Percentiles rank a stretch among this genome's conserved stretches.
Conservation (phyloP, 2,329 filamentous ascomycete species). For the Claviceps quebecensis region DNA sequence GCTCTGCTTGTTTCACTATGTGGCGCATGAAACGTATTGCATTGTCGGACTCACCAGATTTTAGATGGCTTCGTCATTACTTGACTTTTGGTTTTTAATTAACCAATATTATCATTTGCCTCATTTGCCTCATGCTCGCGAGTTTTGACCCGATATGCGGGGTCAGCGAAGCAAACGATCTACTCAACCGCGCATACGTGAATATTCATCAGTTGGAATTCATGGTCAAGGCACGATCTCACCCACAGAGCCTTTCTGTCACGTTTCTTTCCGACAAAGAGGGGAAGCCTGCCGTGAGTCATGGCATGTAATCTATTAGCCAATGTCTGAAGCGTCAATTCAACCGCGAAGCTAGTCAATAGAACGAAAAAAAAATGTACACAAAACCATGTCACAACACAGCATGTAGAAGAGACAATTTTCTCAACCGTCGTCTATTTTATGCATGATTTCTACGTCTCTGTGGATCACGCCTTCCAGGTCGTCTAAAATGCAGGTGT, state of each 20-base stretch:
- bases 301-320: background rate
- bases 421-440: background rate
- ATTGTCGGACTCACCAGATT: too few relatives aligned
- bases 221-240: background rate
- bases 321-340: background rate
- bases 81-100: too few relatives aligned
- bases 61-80: too few relatives aligned
- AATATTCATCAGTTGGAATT: too few relatives aligned
- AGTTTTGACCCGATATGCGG: too few relatives aligned
- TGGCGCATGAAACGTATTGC: background rate
- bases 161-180: too few relatives aligned
- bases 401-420: background rate
- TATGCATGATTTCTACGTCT: background rate
- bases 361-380: background rate
- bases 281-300: too few relatives aligned
- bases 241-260: background rate
- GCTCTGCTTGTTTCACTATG: background rate
- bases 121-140: too few relatives aligned
- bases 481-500: background rate
- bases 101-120: too few relatives aligned
- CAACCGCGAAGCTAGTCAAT: background rate
- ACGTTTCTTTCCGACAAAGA: too few relatives aligned
- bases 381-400: background rate
- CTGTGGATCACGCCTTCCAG: background rate
- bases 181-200: too few relatives aligned